These are phyloP conservation scores for Ensete glaucum DNA, from an alignment of 176 grass and related monocot species.

Conservation along the genomic window DNA sequence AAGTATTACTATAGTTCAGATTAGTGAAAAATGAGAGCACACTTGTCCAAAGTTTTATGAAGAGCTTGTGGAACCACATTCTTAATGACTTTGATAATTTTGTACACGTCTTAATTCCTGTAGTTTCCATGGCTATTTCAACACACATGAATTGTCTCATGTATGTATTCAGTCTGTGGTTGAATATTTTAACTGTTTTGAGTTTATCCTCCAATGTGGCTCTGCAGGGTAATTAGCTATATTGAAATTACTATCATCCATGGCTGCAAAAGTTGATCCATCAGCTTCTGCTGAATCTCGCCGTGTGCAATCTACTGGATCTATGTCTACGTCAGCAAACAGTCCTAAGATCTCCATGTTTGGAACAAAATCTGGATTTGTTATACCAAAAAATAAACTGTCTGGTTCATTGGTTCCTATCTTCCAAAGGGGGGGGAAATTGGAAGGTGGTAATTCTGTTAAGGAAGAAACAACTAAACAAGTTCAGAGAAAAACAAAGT, in stretches of 20 bases:
- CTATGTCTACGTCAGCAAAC: conserved; percentile 5
- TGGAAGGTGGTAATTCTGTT: conserved; percentile 23
- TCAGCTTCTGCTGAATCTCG: conserved; percentile 23
- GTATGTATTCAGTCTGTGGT: background rate
- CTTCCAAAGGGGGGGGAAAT: conserved; percentile 36
- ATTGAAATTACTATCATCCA: background rate
- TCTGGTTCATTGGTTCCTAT: conserved; percentile 54
- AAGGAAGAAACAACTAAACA: conserved; percentile 39
- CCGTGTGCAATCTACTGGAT: conserved; percentile 11
- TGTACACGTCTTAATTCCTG: no score
- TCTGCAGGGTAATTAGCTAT: background rate
- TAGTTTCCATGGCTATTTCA: no score
- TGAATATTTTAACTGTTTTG: background rate
- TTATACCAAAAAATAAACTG: conserved; percentile 92
- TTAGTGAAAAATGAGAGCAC: no score
- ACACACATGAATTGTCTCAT: background rate
- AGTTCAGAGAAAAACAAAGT: conserved; percentile 74
- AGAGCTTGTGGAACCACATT: no score
- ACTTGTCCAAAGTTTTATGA: no score
- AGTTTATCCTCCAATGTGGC: background rate
- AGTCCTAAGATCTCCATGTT: conserved; percentile 52
- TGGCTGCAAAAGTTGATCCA: conserved; percentile 48
- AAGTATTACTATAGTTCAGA: no score
- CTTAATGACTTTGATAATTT: no score
- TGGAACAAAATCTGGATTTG: conserved; percentile 75